Conservation (phyloP, 1,284 basidiomycete genomes). For the Fomes fomentarius region DNA sequence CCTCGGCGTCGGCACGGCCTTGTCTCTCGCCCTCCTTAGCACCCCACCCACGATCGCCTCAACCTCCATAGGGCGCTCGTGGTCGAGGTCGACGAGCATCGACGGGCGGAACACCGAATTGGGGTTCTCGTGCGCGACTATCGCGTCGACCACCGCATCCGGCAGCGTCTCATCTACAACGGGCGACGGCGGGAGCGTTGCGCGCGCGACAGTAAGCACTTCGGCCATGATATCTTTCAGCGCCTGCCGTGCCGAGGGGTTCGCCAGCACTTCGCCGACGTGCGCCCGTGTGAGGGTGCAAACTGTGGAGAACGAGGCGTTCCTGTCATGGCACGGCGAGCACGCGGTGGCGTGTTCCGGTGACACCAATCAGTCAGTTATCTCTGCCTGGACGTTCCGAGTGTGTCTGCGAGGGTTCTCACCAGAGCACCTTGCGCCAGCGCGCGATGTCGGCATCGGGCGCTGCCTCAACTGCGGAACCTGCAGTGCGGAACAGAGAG, state of each 20-base stretch:
- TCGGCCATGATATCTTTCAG: constrained; percentile 34
- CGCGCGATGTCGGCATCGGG: constrained; percentile 44
- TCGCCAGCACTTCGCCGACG: constrained; percentile 37
- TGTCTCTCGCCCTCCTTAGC: constrained; percentile 51
- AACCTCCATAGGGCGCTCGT: constrained; percentile 61
- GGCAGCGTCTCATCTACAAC: constrained; percentile 27
- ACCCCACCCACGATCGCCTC: constrained; percentile 68
- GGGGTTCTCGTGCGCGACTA: constrained; percentile 32
- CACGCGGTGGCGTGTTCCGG: too few species aligned
- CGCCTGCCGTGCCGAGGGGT: constrained; percentile 18
- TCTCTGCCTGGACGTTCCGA: not conserved
- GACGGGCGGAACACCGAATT: constrained; percentile 37
- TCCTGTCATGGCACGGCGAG: constrained; percentile 31
- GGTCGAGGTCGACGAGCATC: constrained; percentile 63
- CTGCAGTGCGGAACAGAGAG: constrained; percentile 37
- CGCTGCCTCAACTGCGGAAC: constrained; percentile 35
- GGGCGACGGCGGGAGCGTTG: constrained; percentile 31
- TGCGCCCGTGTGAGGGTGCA: constrained; percentile 43
- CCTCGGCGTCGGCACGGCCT: constrained; percentile 37
- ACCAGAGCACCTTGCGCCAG: constrained; percentile 50
- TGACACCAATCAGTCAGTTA: too few species aligned
- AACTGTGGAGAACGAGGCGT: constrained; percentile 40
- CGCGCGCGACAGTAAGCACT: constrained; percentile 36
- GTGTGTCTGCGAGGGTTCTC: constrained; percentile 12
- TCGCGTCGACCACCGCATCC: constrained; percentile 32